Percentiles rank a stretch among this genome's conserved stretches.
Conservation (phyloP, 768 basidiomycete species). For the Coprinopsis cinerea region DNA sequence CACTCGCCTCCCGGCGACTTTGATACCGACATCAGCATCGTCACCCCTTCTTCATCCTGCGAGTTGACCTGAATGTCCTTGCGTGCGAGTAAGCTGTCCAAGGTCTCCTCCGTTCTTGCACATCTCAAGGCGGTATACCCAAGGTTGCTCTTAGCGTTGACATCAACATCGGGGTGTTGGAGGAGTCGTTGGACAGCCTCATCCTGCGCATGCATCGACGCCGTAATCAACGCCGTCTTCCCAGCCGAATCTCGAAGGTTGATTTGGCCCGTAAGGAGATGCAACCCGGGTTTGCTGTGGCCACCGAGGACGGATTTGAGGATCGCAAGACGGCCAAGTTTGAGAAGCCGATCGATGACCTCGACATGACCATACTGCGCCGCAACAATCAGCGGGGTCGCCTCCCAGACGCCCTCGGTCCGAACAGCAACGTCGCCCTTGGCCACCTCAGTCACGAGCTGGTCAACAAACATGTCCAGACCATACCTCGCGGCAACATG, state of each 20-base stretch:
- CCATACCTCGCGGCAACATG: neutral
- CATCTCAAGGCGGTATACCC: neutral
- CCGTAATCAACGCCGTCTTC: neutral
- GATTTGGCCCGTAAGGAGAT: neutral
- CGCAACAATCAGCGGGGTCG: neutral
- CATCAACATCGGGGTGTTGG: neutral
- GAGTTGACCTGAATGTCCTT: too few species aligned
- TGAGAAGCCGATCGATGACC: neutral
- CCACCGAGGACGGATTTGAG: neutral
- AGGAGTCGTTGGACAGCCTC: neutral
- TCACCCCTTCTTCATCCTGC: too few species aligned
- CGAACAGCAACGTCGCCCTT: too few species aligned
- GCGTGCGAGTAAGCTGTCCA: too few species aligned
- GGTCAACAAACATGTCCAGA: too few species aligned
- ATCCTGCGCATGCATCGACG: neutral
- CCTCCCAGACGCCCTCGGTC: neutral
- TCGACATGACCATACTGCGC: neutral
- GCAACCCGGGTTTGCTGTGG: neutral
- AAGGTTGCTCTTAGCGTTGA: neutral
- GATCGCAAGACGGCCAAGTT: neutral
- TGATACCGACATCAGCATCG: too few species aligned
- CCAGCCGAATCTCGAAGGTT: neutral
- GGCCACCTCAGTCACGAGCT: too few species aligned
- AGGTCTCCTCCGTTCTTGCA: too few species aligned
- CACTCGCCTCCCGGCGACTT: too few species aligned